Base-by-base conservation (phyloP, 129 eudicot species). In the Arctium lappa region DNA sequence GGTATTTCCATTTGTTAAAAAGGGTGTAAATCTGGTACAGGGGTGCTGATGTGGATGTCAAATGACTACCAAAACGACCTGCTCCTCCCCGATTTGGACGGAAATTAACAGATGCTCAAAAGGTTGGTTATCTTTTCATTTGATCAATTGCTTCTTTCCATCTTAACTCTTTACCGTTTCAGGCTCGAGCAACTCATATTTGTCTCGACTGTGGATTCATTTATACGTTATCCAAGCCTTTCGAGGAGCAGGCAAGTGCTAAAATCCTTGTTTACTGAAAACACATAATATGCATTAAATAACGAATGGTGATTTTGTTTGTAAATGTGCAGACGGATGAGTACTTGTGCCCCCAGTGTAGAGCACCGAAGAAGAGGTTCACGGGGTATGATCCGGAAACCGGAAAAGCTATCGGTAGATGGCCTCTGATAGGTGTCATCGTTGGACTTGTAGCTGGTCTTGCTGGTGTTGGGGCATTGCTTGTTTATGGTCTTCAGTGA, bases 311-410 rank as follows among this genome's bases (percentile, higher is more conserved):
- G 76, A 18, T 29, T 79, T 84, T 74, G 34, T 65, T 65, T 29
- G 44, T 33, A 42, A 71, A 42, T 63, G 6, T 89, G 87, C 91
- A 95, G 98, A 95, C 97, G 85, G 99, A 95, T 27, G 91, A 87
- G 2, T 95, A 95, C 83, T 82, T 89, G 18, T 95, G 99, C 90
- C 99, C 98, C 3, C 99, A 95, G 30, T 95, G 98, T 80, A 85
- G 87, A 85, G 99, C 99, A 38, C 98, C 99, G 50, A 95, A 95
- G 97, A 95, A 93, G 98, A 90, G 99, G 88, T 95, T 95, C 79
- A 78, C 98, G 0, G 73, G 90, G 53, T 95, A 95, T 65, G 98
- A 95, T 79, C 98, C 90, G 2, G 86, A 66, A 63, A 89, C 91
- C 0, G 99, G 99, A 46, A 95, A 88, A 87, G 80, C 97, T 7